These are phyloP conservation scores for Phialophora tarda DNA, from an alignment of 2,329 filamentous ascomycete genomes.

Conservation along the genomic window DNA sequence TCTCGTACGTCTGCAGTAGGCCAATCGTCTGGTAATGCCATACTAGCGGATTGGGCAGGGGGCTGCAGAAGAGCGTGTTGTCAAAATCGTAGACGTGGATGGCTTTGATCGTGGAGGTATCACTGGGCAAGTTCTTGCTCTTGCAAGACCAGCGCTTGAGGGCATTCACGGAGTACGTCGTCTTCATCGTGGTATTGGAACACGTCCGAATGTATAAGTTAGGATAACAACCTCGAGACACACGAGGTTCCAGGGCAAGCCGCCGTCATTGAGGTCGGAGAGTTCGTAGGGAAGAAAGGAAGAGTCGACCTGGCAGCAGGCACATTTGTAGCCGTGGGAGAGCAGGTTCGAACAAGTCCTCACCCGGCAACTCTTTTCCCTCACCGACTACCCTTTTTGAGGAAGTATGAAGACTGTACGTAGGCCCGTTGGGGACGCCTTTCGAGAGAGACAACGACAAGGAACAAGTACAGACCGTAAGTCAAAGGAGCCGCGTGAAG, in stretches of 20 bases:
- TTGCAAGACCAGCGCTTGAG: constrained; percentile 84
- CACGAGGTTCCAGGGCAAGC: not conserved
- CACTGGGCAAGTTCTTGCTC: constrained; percentile 65
- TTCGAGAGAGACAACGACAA: not conserved
- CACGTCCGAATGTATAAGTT: not conserved
- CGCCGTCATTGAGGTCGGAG: constrained; percentile 9
- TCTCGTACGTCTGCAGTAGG: constrained; percentile 74
- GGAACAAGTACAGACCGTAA: not conserved
- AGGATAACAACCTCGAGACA: not conserved
- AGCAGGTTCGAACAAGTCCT: constrained; percentile 4
- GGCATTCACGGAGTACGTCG: constrained; percentile 68
- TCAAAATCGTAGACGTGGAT: constrained; percentile 98
- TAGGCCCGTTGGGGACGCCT: not conserved
- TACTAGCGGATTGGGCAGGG: constrained; percentile 83
- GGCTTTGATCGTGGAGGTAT: constrained; percentile 70
- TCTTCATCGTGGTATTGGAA: constrained; percentile 31
- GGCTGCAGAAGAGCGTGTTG: constrained; percentile 92
- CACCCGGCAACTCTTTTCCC: not conserved
- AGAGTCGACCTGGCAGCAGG: constrained; percentile 7
- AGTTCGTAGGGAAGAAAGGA: not conserved
- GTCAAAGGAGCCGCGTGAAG: not conserved
- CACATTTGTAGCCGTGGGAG: constrained; percentile 7
- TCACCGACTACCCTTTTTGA: not conserved
- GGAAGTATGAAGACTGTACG: not conserved
- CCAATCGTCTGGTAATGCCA: constrained; percentile 83